phyloP scores from a whole-genome alignment of 2,329 filamentous ascomycete species.

The Endoconidiophora polonica region DNA sequence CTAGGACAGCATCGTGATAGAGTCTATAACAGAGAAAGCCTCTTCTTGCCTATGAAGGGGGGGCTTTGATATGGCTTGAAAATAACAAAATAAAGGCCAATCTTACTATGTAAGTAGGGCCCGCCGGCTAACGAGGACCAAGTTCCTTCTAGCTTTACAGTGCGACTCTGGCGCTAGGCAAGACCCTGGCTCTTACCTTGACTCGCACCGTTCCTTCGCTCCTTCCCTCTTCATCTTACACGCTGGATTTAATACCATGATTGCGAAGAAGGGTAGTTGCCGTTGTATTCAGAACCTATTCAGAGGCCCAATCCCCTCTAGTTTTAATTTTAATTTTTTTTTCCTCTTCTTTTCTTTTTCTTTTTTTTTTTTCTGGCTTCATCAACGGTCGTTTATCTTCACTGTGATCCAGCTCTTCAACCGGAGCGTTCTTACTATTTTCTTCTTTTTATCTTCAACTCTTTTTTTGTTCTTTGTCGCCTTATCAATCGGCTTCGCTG shows the following conservation, averaged over 20 bases:
- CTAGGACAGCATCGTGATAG: too few species aligned
- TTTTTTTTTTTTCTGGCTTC: conserved; percentile 3
- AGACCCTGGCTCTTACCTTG: too few species aligned
- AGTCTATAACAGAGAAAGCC: too few species aligned
- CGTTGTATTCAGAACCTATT: not conserved
- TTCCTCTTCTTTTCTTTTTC: conserved; percentile 6
- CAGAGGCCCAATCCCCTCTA: not conserved
- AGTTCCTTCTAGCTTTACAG: too few species aligned
- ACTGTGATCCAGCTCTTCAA: conserved; percentile 15
- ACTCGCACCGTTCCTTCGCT: not conserved
- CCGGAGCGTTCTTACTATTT: conserved; percentile 13
- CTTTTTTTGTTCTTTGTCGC: not conserved
- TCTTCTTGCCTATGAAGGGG: too few species aligned
- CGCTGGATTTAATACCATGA: too few species aligned
- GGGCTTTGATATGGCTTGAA: too few species aligned
- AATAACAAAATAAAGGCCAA: not conserved
- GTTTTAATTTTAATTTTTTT: conserved; percentile 1
- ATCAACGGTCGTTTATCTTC: conserved; percentile 14
- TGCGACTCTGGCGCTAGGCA: too few species aligned
- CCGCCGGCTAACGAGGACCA: too few species aligned
- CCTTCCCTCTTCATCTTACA: not conserved
- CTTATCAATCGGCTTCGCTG: not conserved
- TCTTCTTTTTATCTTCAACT: conserved; percentile 5
- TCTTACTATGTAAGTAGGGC: too few species aligned
- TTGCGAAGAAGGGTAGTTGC: too few species aligned